Conservation (phyloP, 2,329 filamentous ascomycete species). For the Alternaria angustiovoidea region DNA sequence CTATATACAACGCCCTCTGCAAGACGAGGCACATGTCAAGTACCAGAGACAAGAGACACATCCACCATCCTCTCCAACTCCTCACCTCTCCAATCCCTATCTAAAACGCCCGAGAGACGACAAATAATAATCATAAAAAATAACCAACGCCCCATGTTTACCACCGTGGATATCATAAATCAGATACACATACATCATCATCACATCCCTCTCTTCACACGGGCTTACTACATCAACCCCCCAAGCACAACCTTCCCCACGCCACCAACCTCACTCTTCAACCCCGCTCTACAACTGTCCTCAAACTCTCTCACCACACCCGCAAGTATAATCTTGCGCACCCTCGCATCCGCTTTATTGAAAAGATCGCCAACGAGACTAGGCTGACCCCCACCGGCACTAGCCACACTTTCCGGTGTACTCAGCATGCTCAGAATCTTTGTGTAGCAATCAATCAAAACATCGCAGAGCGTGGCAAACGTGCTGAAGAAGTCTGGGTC, state of each 20-base stretch:
- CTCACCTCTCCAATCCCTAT: no score
- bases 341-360: constrained; percentile 82
- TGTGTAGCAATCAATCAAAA: constrained; percentile 90
- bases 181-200: no score
- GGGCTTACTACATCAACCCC: constrained; percentile 70
- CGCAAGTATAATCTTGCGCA: constrained; percentile 88
- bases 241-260: constrained; percentile 90
- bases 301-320: constrained; percentile 93
- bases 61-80: no score
- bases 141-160: no score
- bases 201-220: background rate
- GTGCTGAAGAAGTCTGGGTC: constrained; percentile 98
- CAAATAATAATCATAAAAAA: no score
- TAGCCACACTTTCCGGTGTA: constrained; percentile 64
- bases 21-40: no score
- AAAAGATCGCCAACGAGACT: constrained; percentile 79
- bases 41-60: no score
- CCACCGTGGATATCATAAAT: no score
- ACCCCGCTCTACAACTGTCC: constrained; percentile 77
- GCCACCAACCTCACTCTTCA: constrained; percentile 82
- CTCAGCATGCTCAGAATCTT: constrained; percentile 77
- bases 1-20: no score
- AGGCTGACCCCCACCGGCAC: constrained; percentile 38
- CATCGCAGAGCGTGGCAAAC: constrained; percentile 93
- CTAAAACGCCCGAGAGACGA: no score